Evolutionary conservation across 2,329 filamentous ascomycete genomes (phyloP), one percentile per base, ranked within the genome.

Genomic region (Dactylella cylindrospora): DNA sequence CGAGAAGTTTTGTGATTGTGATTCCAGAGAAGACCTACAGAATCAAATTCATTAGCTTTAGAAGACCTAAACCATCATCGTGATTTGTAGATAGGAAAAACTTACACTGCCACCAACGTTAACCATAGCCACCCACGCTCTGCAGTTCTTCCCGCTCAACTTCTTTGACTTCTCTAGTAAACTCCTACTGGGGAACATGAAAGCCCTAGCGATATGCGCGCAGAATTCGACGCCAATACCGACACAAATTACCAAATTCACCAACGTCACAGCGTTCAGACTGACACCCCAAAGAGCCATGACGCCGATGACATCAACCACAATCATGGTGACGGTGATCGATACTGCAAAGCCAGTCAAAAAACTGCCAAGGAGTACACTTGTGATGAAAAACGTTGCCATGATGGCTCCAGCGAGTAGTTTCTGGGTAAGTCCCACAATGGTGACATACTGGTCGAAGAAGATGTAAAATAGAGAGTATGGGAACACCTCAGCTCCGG

Each of bases 381-480:
- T 84, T 0, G 88, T 85, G 38, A 98, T 80, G 60, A 86, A 71
- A 57, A 96, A 85, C 60, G 97, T 95, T 66, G 95, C 87, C 20
- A 80, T 88, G 10, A 97, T 78, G 0, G 90, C 91, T 2, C 88
- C 86, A 32, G 86, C 85, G 23, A 98, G 80, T 1, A 98, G 81
- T 0, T 85, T 82, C 0, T 80, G 85, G 0, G 91, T 90, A 3
- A 97, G 79, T 8, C 80, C 79, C 15, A 95, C 83, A 64, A 98
- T 97, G 55, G 81, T 82, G 4, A 88, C 80, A 71, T 98, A 98
- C 72, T 97, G 93, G 71, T 98, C 93, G 72, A 98, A 98, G 80
- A 97, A 98, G 72, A 98, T 90, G 76, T 98, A 98, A 73, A 95
- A 95, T 62, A 96, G 85, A 68, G 88, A 94, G 76, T 98, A 98